Conservation (phyloP, 345 rosid species). For the Populus alba region DNA sequence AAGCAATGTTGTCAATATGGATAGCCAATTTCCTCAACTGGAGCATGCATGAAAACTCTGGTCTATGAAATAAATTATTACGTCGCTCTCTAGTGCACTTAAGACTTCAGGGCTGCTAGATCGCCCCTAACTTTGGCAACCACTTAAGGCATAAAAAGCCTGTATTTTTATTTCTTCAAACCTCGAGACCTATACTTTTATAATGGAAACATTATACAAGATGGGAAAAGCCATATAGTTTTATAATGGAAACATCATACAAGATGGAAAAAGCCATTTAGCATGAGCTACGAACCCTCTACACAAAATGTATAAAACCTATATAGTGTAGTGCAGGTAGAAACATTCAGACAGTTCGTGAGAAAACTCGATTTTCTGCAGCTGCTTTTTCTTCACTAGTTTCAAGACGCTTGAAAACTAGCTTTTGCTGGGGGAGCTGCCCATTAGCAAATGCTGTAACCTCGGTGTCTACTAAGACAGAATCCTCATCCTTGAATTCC, state of each 20-base stretch:
- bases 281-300: not conserved
- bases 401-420: constrained; percentile 55
- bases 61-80: not conserved
- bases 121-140: not conserved
- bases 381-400: constrained; percentile 24
- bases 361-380: constrained; percentile 36
- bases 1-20: too few relatives aligned
- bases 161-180: too few relatives aligned
- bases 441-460: constrained; percentile 66
- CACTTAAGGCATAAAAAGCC: not conserved
- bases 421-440: constrained; percentile 81
- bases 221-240: not conserved
- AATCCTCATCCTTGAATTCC: constrained; percentile 82
- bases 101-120: not conserved
- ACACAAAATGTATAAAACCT: not conserved
- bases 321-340: not conserved
- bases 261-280: not conserved
- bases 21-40: not conserved
- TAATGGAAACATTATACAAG: constrained; percentile 1
- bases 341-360: constrained; percentile 23
- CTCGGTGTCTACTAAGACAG: constrained; percentile 64
- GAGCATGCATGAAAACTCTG: not conserved
- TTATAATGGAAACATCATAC: not conserved
- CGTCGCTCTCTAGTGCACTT: not conserved
- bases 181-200: not conserved